phyloP scores from a whole-genome alignment of 805 yeast genomes.

The Lipomyces spencermartinsiae region DNA sequence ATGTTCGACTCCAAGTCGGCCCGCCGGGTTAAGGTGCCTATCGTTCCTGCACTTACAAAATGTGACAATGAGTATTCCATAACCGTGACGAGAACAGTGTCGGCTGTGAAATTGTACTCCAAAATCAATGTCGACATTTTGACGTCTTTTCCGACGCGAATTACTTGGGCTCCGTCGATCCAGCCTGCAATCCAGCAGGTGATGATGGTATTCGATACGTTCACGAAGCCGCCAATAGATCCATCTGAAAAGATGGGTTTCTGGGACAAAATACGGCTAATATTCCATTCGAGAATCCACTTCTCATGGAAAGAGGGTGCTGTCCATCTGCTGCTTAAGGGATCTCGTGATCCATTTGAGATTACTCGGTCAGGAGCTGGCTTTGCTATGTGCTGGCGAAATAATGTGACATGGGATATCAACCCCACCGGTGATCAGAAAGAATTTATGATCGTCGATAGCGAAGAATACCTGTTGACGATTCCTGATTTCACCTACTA shows the following conservation, averaged over 20 bases:
- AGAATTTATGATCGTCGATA: slow-evolving; percentile 65
- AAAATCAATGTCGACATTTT: slow-evolving; percentile 62
- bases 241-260: slow-evolving; percentile 85
- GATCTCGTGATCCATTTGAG: slow-evolving; percentile 79
- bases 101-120: slow-evolving; percentile 74
- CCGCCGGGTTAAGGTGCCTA: slow-evolving; percentile 66
- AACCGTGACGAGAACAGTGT: slow-evolving; percentile 73
- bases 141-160: slow-evolving; percentile 64
- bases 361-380: slow-evolving; percentile 75
- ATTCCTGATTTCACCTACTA: slow-evolving; percentile 70
- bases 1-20: slow-evolving; percentile 60
- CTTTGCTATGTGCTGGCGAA: slow-evolving; percentile 72
- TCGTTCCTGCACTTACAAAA: slow-evolving; percentile 52
- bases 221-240: slow-evolving; percentile 89
- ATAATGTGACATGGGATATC: slow-evolving; percentile 62
- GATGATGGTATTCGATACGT: slow-evolving; percentile 77
- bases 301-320: slow-evolving; percentile 53
- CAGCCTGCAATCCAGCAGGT: slow-evolving; percentile 84
- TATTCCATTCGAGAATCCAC: slow-evolving; percentile 73
- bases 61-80: slow-evolving; percentile 53
- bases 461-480: slow-evolving; percentile 69
- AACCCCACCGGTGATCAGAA: slow-evolving; percentile 73
- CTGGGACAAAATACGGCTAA: slow-evolving; percentile 86
- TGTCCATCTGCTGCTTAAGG: slow-evolving; percentile 45
- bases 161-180: slow-evolving; percentile 85